phyloP scores from a whole-genome alignment of 23 red algal genomes.

The Gracilaria domingensis region DNA sequence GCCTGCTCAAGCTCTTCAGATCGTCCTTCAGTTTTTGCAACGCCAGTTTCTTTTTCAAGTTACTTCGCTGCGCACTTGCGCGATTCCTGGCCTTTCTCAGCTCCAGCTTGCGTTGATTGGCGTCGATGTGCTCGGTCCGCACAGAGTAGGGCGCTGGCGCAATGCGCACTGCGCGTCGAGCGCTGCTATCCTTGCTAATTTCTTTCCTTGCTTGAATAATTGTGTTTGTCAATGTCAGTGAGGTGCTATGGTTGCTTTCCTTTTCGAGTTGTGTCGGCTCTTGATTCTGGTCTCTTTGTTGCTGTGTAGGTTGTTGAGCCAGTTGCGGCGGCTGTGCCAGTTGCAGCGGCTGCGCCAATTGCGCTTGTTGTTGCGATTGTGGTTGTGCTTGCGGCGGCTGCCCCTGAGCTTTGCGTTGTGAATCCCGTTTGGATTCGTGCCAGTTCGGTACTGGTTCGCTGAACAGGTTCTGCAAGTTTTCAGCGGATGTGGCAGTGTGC shows the following conservation, averaged over 20 bases:
- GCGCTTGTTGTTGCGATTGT: neutral
- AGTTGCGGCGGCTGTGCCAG: neutral
- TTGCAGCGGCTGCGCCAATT: no score
- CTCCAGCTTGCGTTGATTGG: slow-evolving; percentile 24
- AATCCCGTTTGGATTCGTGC: neutral
- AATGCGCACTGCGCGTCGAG: neutral
- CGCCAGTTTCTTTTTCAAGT: slow-evolving; percentile 50
- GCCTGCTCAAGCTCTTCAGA: neutral
- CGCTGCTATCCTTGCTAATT: neutral
- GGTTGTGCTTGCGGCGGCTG: neutral
- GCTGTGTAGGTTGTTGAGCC: neutral
- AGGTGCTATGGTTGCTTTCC: neutral
- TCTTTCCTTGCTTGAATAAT: neutral
- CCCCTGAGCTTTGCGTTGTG: no score
- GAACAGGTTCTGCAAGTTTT: neutral
- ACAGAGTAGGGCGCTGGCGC: slow-evolving; percentile 2
- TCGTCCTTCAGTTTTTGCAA: slow-evolving; percentile 35
- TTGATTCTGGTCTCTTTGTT: neutral
- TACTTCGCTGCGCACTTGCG: slow-evolving; percentile 43
- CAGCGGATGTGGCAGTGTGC: neutral
- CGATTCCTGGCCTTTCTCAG: slow-evolving; percentile 29
- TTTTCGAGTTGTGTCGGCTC: neutral
- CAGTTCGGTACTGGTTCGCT: neutral
- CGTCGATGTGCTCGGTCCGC: neutral
- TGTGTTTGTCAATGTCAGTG: neutral